These are phyloP conservation scores for Neofusicoccum sp. DNA, from an alignment of 2,329 filamentous ascomycete species.

Conservation along the genomic window DNA sequence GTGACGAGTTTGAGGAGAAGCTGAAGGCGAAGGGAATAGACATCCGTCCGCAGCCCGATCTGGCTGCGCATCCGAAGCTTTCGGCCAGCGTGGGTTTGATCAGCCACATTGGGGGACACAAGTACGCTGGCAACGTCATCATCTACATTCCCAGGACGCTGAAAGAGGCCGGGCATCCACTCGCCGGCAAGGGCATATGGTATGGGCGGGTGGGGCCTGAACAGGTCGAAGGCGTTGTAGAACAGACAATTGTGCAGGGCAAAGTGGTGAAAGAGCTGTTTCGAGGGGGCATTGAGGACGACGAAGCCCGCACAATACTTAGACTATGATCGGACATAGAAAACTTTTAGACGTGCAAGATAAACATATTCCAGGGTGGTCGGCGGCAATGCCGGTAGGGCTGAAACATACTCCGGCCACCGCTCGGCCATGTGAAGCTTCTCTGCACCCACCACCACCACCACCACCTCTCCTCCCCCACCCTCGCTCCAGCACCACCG, in stretches of 20 bases:
- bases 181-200: conserved; percentile 75
- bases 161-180: conserved; percentile 44
- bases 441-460: background rate
- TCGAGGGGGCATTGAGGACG: conserved; percentile 61
- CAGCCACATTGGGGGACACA: conserved; percentile 81
- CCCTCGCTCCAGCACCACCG: background rate
- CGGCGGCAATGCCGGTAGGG: background rate
- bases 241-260: conserved; percentile 66
- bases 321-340: background rate
- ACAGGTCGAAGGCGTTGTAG: conserved; percentile 73
- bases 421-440: background rate
- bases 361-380: background rate
- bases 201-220: conserved; percentile 75
- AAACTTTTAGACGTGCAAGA: background rate
- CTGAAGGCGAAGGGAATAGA: conserved; percentile 49
- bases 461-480: background rate
- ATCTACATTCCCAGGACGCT: conserved; percentile 67
- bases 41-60: conserved; percentile 41
- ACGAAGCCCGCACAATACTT: conserved; percentile 27
- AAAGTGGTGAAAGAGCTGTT: conserved; percentile 69
- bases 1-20: conserved; percentile 65
- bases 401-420: conserved; percentile 9
- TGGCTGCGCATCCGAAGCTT: conserved; percentile 25
- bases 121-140: conserved; percentile 82
- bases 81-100: conserved; percentile 65